These are phyloP conservation scores for Arthroderma sp. DNA, from an alignment of 2,329 filamentous ascomycete species.

Conservation along the genomic window DNA sequence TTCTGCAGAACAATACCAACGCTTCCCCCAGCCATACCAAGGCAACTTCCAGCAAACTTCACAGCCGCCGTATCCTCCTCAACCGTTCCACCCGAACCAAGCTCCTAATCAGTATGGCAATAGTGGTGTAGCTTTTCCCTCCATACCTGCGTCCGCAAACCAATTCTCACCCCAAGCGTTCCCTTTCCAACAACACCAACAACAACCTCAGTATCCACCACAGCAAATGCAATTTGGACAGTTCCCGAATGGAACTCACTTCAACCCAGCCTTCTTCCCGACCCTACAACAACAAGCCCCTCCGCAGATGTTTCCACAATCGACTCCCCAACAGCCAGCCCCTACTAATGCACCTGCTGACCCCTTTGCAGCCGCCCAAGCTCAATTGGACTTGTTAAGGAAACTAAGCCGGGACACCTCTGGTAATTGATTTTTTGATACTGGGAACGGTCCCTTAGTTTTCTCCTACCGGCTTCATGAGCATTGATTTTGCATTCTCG, in stretches of 20 bases:
- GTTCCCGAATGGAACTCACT: constrained; percentile 34
- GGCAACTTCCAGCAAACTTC: constrained; percentile 16
- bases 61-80: constrained; percentile 17
- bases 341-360: constrained; percentile 16
- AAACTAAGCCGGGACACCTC: constrained; percentile 19
- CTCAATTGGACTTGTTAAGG: constrained; percentile 28
- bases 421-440: too few species aligned
- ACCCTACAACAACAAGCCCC: constrained; percentile 27
- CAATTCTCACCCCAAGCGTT: neutral
- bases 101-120: too few species aligned
- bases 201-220: constrained; percentile 18
- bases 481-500: too few species aligned
- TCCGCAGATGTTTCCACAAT: neutral
- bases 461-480: too few species aligned
- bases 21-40: constrained; percentile 4
- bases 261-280: constrained; percentile 47
- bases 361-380: constrained; percentile 30
- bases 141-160: too few species aligned
- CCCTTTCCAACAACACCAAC: constrained; percentile 18
- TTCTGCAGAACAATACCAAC: neutral
- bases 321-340: constrained; percentile 11
- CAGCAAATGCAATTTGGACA: constrained; percentile 28
- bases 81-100: constrained; percentile 6
- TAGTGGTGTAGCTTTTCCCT: too few species aligned
- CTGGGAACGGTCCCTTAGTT: too few species aligned